Base-by-base conservation (phyloP, 768 basidiomycete species). In the Leucocoprinus birnbaumii region DNA sequence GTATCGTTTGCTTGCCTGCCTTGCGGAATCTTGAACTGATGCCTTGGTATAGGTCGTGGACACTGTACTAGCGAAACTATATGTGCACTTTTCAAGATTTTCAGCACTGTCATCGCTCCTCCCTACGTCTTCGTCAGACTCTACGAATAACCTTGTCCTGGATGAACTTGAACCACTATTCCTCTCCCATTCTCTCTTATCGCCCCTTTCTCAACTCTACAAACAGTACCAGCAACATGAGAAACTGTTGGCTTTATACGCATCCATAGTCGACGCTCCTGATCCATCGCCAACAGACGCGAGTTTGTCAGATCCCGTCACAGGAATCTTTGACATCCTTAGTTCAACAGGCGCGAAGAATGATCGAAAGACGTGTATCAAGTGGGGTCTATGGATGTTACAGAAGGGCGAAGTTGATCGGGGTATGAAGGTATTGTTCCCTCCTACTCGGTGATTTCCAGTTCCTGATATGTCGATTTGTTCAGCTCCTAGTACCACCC, bases 351-450 rank as follows among this genome's bases (percentile, higher is more conserved):
- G 18, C 19, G 27, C 38, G 18, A 56, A 91, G 89, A 13, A 79
- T 83, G 1, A 38, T 14, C 8, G 38, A 38, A 4, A 38, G 4
- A 13, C 16, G 13, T 38, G 38, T 38, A 5, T 49, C 7, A 49
- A 80, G 49, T 94, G 93, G 85, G 87, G 82, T 2, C 69, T 91
- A 7, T 96, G 94, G 94, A 70, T 97, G 19, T 78, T 85, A 2
- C 81, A 38, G 31, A 42, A 79, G 59, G 78, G 79, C 35, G 84
- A 91, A 67, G 73, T 83, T 0, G 84, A 87, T 22, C 80, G 78
- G 42, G 92, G 86, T 3, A 67, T 97, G 22, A 83, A 84, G 73
- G 92, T 90, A 58, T 45, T 65, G 61, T 43, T 14, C 5, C 45
- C 21, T 46, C 16, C 9, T 38, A 4, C 38, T 38, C n/a, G 38